A percentile compares a stretch with the other conserved stretches of the same genome.
Conservation (phyloP, 2,329 filamentous ascomycete species). For the Epichloe amarillans region DNA sequence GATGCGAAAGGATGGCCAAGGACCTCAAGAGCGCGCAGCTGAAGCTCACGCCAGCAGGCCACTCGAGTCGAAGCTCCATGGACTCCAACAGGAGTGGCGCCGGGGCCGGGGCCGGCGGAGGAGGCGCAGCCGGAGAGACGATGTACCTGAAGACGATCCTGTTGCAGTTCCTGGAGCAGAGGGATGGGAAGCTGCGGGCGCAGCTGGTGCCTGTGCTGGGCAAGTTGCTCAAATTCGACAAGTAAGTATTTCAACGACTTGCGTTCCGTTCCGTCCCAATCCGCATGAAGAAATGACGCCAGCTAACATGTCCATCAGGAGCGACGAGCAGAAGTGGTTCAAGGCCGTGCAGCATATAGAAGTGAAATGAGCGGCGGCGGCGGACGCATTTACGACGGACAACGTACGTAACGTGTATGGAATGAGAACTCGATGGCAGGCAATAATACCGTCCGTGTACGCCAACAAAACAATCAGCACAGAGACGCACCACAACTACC, state of each 20-base stretch:
- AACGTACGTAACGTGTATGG: too few species aligned
- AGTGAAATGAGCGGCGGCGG: slow-evolving; percentile 11
- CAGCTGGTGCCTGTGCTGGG: slow-evolving; percentile 68
- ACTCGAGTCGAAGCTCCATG: slow-evolving; percentile 29
- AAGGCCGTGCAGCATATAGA: slow-evolving; percentile 50
- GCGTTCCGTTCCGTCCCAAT: background rate
- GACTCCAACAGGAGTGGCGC: slow-evolving; percentile 24
- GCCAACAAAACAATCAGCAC: too few species aligned
- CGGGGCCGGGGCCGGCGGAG: slow-evolving; percentile 10
- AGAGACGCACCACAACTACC: too few species aligned
- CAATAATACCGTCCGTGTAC: too few species aligned
- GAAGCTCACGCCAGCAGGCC: slow-evolving; percentile 28
- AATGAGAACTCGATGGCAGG: too few species aligned
- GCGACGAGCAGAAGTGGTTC: slow-evolving; percentile 78
- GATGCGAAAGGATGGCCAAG: slow-evolving; percentile 69
- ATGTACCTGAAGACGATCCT: slow-evolving; percentile 71
- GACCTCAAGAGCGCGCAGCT: slow-evolving; percentile 41
- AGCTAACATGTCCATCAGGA: slow-evolving; percentile 16
- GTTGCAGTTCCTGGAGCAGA: slow-evolving; percentile 69
- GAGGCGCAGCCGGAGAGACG: slow-evolving; percentile 27
- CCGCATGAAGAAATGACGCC: background rate
- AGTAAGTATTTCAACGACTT: slow-evolving; percentile 33
- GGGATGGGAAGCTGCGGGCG: slow-evolving; percentile 60
- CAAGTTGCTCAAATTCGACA: slow-evolving; percentile 64
- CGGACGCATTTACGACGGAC: too few species aligned